Base-by-base conservation (phyloP, 176 grass and related monocot species). In the Bolboschoenus planiculmis region DNA sequence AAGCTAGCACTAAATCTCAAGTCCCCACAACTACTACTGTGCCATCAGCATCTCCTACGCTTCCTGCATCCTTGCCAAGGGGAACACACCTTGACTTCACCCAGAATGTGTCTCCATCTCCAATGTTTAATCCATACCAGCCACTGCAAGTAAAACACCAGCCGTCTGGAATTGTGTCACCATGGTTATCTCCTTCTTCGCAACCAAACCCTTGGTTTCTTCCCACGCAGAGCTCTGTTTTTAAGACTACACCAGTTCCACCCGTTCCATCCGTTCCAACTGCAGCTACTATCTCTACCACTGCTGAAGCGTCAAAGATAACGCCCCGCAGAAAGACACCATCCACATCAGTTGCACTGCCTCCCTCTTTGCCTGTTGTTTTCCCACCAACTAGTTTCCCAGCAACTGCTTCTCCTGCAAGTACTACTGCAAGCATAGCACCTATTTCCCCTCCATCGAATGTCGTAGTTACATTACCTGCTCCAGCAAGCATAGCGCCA, bases 31-130 rank as follows among this genome's bases (percentile, higher is more conserved):
- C 62, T 81, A 58, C 13, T 85, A 81, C 43, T 81, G 37, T 31
- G 84, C 53, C 83, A 33, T 18, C 90, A 68, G 86, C 84, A 44
- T 89, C 91, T 21, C 86, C 97, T 83, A 72, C 83, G 40, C 78
- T 83, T 64, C 89, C 47, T 74, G 81, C 70, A 76, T 70, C 90
- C 63, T 42, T 95, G 73, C 84, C 88, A 80, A 90, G 88, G 90
- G 88, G 93, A 13, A 88, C 86, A 31, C 88, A 96, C 54, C 34
- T 99, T 27, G 91, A 95, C 68, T 96, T 95, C 86, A 86, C 81
- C 72, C 97, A 99, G 85, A 87, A 89, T 83, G 39, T 74, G 67
- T 90, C 93, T 79, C 93, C 97, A 81, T 90, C 89, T 76, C 10
- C 86, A 62, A 82, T 82, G 20, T 65, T 47, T 47, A 61, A 82